phyloP scores from a whole-genome alignment of 2,329 filamentous ascomycete genomes.

The Chrysosporium keratinophilum region DNA sequence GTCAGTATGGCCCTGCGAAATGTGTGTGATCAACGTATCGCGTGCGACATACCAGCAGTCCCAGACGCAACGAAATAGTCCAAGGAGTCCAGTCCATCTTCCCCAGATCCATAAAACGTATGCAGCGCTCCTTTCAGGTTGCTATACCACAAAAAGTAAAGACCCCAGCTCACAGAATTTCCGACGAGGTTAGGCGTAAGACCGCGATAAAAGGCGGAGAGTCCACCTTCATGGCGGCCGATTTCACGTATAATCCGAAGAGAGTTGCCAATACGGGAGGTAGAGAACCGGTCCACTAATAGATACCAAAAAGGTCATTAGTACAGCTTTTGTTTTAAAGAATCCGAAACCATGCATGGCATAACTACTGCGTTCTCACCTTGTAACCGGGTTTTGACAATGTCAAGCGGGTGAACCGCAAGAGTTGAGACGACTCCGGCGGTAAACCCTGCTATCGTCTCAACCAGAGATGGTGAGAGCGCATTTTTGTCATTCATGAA shows the following conservation, averaged over 20 bases:
- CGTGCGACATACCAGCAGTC: constrained; percentile 39
- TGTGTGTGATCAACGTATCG: neutral
- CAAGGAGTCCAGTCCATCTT: constrained; percentile 42
- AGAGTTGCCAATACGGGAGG: constrained; percentile 44
- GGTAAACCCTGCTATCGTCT: constrained; percentile 79
- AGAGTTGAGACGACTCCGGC: constrained; percentile 81
- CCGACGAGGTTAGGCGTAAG: constrained; percentile 83
- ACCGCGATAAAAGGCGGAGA: constrained; percentile 73
- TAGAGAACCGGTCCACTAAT: constrained; percentile 42
- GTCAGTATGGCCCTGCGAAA: neutral
- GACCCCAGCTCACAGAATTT: constrained; percentile 79
- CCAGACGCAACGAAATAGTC: constrained; percentile 78
- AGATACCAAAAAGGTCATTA: constrained; percentile 24
- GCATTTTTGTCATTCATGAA: constrained; percentile 43
- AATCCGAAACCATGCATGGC: neutral
- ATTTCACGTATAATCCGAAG: constrained; percentile 45
- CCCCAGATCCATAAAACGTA: constrained; percentile 26
- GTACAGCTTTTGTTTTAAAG: neutral
- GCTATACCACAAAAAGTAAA: constrained; percentile 74
- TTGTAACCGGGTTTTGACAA: constrained; percentile 94
- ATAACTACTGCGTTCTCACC: constrained; percentile 45
- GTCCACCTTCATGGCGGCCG: constrained; percentile 44
- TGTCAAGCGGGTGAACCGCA: constrained; percentile 80
- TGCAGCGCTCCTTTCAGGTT: constrained; percentile 49
- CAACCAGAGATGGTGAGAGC: constrained; percentile 67